Conservation (phyloP, 2,329 filamentous ascomycete species). For the Xylaria hypoxylon region DNA sequence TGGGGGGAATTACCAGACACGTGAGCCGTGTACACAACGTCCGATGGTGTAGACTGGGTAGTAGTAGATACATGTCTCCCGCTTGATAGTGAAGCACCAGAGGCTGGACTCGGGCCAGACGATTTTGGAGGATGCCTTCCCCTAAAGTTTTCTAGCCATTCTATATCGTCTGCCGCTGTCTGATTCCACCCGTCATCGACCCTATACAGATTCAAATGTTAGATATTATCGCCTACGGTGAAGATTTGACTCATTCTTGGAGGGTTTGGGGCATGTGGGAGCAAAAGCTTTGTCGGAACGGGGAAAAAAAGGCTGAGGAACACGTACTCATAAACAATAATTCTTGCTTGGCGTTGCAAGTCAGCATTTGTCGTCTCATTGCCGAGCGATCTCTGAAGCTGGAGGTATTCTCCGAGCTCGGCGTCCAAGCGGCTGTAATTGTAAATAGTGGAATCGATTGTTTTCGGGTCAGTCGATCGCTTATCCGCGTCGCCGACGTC, state of each 20-base stretch:
- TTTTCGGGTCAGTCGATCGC: slow-evolving; percentile 64
- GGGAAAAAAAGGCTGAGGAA: background rate
- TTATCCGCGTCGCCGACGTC: slow-evolving; percentile 62
- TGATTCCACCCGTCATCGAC: slow-evolving; percentile 73
- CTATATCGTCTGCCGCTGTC: slow-evolving; percentile 67
- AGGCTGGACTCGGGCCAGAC: slow-evolving; percentile 42
- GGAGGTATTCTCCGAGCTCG: slow-evolving; percentile 66
- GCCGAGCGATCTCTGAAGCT: slow-evolving; percentile 58
- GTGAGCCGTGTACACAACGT: background rate
- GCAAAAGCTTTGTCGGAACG: background rate
- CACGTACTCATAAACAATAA: slow-evolving; percentile 68
- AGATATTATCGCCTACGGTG: background rate
- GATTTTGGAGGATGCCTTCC: slow-evolving; percentile 55
- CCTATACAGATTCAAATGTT: background rate
- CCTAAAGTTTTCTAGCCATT: slow-evolving; percentile 67
- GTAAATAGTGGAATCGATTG: slow-evolving; percentile 70
- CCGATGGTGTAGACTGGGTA: slow-evolving; percentile 15
- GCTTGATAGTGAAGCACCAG: slow-evolving; percentile 35
- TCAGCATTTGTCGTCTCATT: slow-evolving; percentile 64
- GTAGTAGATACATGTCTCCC: slow-evolving; percentile 17
- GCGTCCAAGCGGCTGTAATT: slow-evolving; percentile 67
- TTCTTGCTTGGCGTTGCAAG: slow-evolving; percentile 67
- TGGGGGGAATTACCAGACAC: slow-evolving; percentile 12
- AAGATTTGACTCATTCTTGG: background rate
- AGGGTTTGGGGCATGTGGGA: background rate